These are phyloP conservation scores for Sordariomycetes sp. DNA, from an alignment of 2,329 filamentous ascomycete genomes.

Conservation along the genomic window DNA sequence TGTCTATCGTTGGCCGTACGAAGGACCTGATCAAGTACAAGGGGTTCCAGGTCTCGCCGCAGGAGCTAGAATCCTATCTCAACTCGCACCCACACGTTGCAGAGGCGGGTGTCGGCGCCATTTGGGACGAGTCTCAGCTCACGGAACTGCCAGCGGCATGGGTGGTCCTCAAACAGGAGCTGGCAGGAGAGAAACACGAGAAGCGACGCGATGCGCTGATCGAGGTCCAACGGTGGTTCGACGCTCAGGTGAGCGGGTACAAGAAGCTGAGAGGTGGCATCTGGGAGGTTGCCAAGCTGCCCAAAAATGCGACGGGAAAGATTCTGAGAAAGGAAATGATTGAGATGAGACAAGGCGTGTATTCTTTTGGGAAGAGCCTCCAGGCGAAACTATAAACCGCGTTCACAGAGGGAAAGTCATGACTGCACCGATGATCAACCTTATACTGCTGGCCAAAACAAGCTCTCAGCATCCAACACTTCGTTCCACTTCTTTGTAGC, in stretches of 20 bases:
- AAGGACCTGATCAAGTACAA: slow-evolving; percentile 34
- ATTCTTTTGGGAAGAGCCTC: slow-evolving; percentile 13
- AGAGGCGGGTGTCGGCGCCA: slow-evolving; percentile 23
- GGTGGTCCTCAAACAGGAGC: slow-evolving; percentile 19
- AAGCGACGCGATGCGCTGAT: slow-evolving; percentile 11
- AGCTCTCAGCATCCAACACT: slow-evolving; percentile 46
- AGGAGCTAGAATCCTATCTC: slow-evolving; percentile 24
- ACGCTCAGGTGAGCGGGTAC: slow-evolving; percentile 27
- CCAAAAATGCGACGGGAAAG: slow-evolving; percentile 27
- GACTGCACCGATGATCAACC: too few species aligned
- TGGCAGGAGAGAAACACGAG: slow-evolving; percentile 6
- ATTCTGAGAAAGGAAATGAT: slow-evolving; percentile 22
- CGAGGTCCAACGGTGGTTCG: slow-evolving; percentile 19
- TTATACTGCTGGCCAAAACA: slow-evolving; percentile 61
- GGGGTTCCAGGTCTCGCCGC: slow-evolving; percentile 28
- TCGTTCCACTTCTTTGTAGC: slow-evolving; percentile 35
- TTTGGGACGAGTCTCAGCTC: slow-evolving; percentile 25
- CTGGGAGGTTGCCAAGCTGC: slow-evolving; percentile 20
- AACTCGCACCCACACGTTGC: slow-evolving; percentile 25
- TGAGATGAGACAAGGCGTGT: slow-evolving; percentile 18
- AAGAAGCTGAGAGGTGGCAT: slow-evolving; percentile 29
- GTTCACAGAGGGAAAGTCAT: too few species aligned
- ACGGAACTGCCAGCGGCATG: slow-evolving; percentile 28
- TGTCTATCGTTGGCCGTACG: slow-evolving; percentile 26
- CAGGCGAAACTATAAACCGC: neutral